phyloP scores from a whole-genome alignment of 2,329 filamentous ascomycete species.

The Pseudomassariella vexata region DNA sequence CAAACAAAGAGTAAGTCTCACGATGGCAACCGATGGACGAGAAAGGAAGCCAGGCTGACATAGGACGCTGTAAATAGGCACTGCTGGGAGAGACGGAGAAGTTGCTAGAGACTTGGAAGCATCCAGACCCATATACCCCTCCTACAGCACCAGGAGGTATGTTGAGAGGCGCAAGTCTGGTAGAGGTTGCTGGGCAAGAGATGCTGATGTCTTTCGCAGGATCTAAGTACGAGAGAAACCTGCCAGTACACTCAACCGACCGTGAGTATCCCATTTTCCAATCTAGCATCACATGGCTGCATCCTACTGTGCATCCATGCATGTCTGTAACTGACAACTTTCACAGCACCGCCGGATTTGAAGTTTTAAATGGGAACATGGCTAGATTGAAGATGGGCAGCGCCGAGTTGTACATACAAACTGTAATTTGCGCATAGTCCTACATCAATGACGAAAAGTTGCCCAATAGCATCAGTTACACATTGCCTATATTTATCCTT shows the following conservation, averaged over 20 bases:
- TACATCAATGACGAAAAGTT: conserved; percentile 6
- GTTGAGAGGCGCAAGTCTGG: conserved; percentile 18
- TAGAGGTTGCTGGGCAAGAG: conserved; percentile 2
- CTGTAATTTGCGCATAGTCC: conserved; percentile 18
- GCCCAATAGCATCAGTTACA: conserved; percentile 2
- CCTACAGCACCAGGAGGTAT: conserved; percentile 91
- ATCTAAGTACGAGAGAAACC: conserved; percentile 93
- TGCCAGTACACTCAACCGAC: conserved; percentile 72
- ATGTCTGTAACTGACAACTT: conserved; percentile 13
- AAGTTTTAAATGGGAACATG: conserved; percentile 31
- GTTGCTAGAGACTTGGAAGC: conserved; percentile 89
- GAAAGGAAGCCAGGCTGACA: conserved; percentile 7
- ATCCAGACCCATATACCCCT: conserved; percentile 85
- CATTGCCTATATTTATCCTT: not conserved
- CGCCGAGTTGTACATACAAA: conserved; percentile 27
- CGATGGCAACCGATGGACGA: conserved; percentile 6
- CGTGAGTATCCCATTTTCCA: conserved; percentile 71
- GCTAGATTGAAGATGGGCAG: conserved; percentile 3
- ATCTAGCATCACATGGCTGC: not conserved
- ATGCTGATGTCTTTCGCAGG: conserved; percentile 41
- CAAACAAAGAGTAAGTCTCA: conserved; percentile 67
- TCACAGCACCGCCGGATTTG: conserved; percentile 43
- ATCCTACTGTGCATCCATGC: not conserved
- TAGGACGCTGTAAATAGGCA: conserved; percentile 45
- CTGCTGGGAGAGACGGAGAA: conserved; percentile 84